Conservation (phyloP, 805 yeast genomes). For the Candida pini region DNA sequence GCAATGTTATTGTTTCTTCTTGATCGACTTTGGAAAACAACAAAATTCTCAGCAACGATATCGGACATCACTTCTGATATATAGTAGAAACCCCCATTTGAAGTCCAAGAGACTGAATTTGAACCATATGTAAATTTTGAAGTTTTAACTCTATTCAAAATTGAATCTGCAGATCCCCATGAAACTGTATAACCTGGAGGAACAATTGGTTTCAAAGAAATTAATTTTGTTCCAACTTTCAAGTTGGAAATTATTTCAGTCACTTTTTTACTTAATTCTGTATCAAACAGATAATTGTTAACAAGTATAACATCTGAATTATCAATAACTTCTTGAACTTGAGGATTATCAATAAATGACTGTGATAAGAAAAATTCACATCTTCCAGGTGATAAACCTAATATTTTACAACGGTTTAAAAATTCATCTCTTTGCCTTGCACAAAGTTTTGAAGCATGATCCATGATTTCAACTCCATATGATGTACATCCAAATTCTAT, state of each 20-base stretch:
- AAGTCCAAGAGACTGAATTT: slow-evolving; percentile 86
- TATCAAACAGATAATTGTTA: slow-evolving; percentile 80
- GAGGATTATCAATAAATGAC: slow-evolving; percentile 64
- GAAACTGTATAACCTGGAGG: slow-evolving; percentile 67
- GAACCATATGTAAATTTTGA: slow-evolving; percentile 57
- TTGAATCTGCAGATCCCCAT: slow-evolving; percentile 45
- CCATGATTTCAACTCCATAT: slow-evolving; percentile 90
- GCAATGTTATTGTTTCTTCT: slow-evolving; percentile 11
- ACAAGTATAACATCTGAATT: slow-evolving; percentile 69
- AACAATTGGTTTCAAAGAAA: slow-evolving; percentile 73
- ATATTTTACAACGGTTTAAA: slow-evolving; percentile 47
- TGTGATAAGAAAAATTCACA: slow-evolving; percentile 56
- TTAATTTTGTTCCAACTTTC: slow-evolving; percentile 70
- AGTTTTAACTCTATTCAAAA: slow-evolving; percentile 61
- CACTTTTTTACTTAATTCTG: slow-evolving; percentile 63
- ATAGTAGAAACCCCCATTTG: slow-evolving; percentile 73
- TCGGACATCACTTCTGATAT: slow-evolving; percentile 56
- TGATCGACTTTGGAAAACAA: slow-evolving; percentile 23
- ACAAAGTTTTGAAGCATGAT: slow-evolving; percentile 68
- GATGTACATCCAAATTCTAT: slow-evolving; percentile 77
- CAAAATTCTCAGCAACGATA: slow-evolving; percentile 29
- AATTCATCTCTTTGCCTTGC: slow-evolving; percentile 55
- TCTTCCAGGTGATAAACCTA: slow-evolving; percentile 58
- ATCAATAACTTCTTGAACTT: slow-evolving; percentile 48
- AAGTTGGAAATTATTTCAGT: slow-evolving; percentile 55